A percentile compares a stretch with the other conserved stretches of the same genome.
These are phyloP conservation scores for Jatropha podagrica DNA, from an alignment of 441 rosid genomes.

Conservation along the genomic window DNA sequence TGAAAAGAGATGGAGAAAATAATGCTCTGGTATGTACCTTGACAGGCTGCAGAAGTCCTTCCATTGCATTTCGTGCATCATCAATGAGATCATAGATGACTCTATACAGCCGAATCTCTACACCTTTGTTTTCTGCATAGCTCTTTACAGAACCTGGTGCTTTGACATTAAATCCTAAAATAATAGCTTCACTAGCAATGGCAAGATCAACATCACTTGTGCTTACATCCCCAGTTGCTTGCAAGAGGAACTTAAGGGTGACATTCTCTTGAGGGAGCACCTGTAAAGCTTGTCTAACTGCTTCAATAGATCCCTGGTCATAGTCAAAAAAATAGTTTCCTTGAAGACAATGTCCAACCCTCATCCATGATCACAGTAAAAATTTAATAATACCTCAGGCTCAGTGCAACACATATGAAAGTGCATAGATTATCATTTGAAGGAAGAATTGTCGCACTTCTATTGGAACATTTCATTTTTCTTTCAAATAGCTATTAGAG, in stretches of 20 bases:
- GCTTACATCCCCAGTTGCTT: conserved; percentile 90
- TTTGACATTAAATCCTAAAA: conserved; percentile 87
- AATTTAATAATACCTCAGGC: conserved; percentile 11
- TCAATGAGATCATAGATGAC: conserved; percentile 95
- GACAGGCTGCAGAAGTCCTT: conserved; percentile 88
- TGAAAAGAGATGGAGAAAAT: not conserved
- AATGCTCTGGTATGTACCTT: conserved; percentile 56
- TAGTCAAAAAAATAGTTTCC: conserved; percentile 27
- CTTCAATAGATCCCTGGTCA: conserved; percentile 93
- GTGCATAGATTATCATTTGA: not conserved
- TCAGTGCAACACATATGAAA: not conserved
- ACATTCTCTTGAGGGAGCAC: conserved; percentile 90
- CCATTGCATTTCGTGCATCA: conserved; percentile 94
- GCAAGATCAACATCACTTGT: conserved; percentile 94
- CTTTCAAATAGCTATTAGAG: not conserved
- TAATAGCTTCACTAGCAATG: conserved; percentile 77
- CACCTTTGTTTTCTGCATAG: conserved; percentile 83
- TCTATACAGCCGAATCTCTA: conserved; percentile 87
- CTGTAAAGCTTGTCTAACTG: conserved; percentile 87
- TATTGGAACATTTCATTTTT: not conserved
- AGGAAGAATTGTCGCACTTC: not conserved
- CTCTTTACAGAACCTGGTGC: conserved; percentile 78
- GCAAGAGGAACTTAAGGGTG: conserved; percentile 82
- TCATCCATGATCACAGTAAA: not conserved
- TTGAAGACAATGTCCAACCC: conserved; percentile 3